These are phyloP conservation scores for Myriosclerotinia duriaeana DNA, from an alignment of 2,329 filamentous ascomycete species.

Conservation along the genomic window DNA sequence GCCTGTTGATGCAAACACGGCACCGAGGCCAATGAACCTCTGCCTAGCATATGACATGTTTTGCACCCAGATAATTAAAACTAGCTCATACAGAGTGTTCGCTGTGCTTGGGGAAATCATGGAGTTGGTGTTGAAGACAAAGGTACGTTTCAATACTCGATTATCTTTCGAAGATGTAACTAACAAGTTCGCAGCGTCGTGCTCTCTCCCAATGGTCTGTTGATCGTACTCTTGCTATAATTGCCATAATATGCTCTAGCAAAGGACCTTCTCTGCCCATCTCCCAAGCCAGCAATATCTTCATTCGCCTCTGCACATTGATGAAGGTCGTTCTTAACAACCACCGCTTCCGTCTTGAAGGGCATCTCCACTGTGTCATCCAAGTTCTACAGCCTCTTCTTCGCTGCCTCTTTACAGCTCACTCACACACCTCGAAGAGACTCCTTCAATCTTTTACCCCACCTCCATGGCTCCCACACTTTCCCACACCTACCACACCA, in stretches of 20 bases:
- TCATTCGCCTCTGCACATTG: conserved; percentile 48
- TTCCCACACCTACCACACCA: conserved; percentile 34
- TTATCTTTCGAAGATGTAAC: conserved; percentile 8
- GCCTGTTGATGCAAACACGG: conserved; percentile 24
- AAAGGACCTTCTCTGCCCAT: conserved; percentile 32
- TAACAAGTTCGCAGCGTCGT: conserved; percentile 29
- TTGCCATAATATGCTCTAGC: conserved; percentile 39
- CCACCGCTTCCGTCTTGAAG: conserved; percentile 60
- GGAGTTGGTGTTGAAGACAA: conserved; percentile 39
- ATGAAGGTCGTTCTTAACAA: conserved; percentile 58
- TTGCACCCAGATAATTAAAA: conserved; percentile 31
- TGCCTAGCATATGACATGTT: conserved; percentile 35
- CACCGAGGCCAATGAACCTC: conserved; percentile 29
- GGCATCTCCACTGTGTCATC: conserved; percentile 60
- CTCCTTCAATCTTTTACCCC: conserved; percentile 33
- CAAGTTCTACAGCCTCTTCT: conserved; percentile 57
- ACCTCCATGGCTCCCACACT: conserved; percentile 42
- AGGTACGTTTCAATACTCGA: conserved; percentile 29
- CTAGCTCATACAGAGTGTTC: conserved; percentile 35
- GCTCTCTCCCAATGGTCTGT: conserved; percentile 40
- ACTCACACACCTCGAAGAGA: conserved; percentile 36
- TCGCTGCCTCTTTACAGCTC: conserved; percentile 49
- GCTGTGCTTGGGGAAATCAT: conserved; percentile 38
- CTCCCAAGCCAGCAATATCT: conserved; percentile 34
- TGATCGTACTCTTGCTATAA: conserved; percentile 39